These are phyloP conservation scores for Marasmius oreades DNA, from an alignment of 1,284 basidiomycete genomes.

Conservation along the genomic window DNA sequence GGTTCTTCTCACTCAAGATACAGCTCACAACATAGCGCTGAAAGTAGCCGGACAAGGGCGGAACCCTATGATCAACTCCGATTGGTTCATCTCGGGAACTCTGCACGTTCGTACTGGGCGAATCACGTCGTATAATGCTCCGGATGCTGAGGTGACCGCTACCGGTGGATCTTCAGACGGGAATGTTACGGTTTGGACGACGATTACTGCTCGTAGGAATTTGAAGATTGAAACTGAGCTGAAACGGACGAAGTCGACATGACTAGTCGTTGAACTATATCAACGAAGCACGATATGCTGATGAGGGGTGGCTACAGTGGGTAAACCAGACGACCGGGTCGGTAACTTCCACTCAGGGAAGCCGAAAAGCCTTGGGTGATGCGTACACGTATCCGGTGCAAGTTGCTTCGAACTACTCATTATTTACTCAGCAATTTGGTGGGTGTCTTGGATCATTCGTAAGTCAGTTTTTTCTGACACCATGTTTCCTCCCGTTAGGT, in stretches of 20 bases:
- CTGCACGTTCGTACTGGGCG: constrained; percentile 34
- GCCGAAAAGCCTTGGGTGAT: constrained; percentile 29
- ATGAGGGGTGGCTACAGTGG: constrained; percentile 41
- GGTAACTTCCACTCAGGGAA: constrained; percentile 29
- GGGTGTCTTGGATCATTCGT: constrained; percentile 17
- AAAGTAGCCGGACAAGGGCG: constrained; percentile 38
- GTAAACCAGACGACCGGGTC: constrained; percentile 33
- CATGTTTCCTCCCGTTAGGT: constrained; percentile 18
- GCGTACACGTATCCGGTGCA: constrained; percentile 34
- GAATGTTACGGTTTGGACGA: constrained; percentile 39
- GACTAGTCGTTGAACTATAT: constrained; percentile 38
- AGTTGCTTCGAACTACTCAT: constrained; percentile 35
- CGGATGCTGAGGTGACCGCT: constrained; percentile 23
- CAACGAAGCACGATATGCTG: constrained; percentile 43
- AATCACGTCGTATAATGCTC: constrained; percentile 31
- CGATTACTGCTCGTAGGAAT: constrained; percentile 36
- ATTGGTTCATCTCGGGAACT: constrained; percentile 43
- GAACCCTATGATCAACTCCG: constrained; percentile 35
- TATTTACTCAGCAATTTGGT: constrained; percentile 34
- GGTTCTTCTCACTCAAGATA: constrained; percentile 30
- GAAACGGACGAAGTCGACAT: constrained; percentile 41
- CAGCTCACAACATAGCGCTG: constrained; percentile 36
- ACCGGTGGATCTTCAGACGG: constrained; percentile 26
- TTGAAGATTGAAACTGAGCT: constrained; percentile 47
- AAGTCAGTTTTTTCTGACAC: not conserved